Evolutionary conservation across 2,329 filamentous ascomycete genomes (phyloP), one percentile per base, ranked within the genome.

Genomic region (Penicillium janthinellum): DNA sequence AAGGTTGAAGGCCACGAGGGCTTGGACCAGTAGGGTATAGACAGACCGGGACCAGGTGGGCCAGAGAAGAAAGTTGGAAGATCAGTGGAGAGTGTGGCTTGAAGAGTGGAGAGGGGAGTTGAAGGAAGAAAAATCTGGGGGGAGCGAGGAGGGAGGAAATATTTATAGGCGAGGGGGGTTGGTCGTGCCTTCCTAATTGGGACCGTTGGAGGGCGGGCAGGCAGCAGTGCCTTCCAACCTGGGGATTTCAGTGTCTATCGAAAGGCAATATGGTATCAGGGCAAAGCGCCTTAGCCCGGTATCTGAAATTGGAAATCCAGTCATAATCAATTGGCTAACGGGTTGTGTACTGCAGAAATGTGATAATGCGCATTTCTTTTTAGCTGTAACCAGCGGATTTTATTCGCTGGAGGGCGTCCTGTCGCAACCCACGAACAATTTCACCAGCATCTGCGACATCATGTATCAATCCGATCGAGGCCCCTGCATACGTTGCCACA

Each of bases 401-500:
- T 17, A 69, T 50, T 39, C 49, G 62, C 42, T 59, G 42, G 25
- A 58, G 41, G 1, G 65, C 54, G 42, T 60, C 65, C 11, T 54
- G 37, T 44, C 54, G 65, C 25, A 75, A 64, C 3, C 67, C 64
- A 37, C 65, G 60, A 0, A 83, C 75, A 62, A 83, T 80, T 0
- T 59, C 65, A 1, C 60, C 73, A 0, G 81, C 81, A 37, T 68
- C 61, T 41, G 76, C 69, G 0, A 83, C 76, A 4, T 70, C 67
- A 28, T 72, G 73, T 17, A 84, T 73, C 31, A 83, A 65, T 0
- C 82, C 82, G 20, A 83, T 69, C 0, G 74, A 75, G 0, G 81
- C 77, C 0, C 82, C 80, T 0, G 80, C 82, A 64, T 84, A 84
- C 1, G 82, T 83, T 4, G 80, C 80, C n/a, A 82, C 65, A 57